Conservation (phyloP, 768 basidiomycete genomes). For the Psilocybe tampanensis region DNA sequence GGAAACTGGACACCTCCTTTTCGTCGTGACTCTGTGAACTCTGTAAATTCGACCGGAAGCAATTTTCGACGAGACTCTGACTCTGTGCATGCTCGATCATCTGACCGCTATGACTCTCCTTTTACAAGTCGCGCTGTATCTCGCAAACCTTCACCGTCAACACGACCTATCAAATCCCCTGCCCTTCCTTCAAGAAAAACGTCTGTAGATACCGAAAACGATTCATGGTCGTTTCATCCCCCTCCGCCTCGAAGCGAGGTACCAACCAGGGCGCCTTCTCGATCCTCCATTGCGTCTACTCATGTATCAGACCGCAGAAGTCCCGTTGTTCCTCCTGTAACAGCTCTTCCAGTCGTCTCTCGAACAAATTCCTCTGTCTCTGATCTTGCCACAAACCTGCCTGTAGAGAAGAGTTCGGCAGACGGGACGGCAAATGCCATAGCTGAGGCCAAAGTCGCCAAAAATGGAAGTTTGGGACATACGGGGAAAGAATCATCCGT, state of each 20-base stretch:
- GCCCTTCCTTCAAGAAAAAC: conserved; percentile 14
- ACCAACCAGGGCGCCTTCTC: conserved; percentile 44
- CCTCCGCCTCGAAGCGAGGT: conserved; percentile 12
- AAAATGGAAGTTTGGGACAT: conserved; percentile 3
- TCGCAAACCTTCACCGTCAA: conserved; percentile 30
- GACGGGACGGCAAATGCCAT: background rate
- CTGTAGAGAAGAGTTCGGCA: background rate
- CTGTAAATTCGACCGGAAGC: conserved; percentile 26
- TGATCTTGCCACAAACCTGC: background rate
- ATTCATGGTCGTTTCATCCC: conserved; percentile 21
- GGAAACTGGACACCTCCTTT: conserved; percentile 31
- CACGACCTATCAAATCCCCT: conserved; percentile 30
- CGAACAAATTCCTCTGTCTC: background rate
- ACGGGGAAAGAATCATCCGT: background rate
- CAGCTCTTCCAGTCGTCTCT: conserved; percentile 8
- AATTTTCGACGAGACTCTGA: conserved; percentile 28
- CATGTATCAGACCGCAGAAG: conserved; percentile 42
- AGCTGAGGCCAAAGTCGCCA: background rate
- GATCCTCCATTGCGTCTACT: conserved; percentile 61
- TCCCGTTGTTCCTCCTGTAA: conserved; percentile 15
- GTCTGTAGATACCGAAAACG: conserved; percentile 8
- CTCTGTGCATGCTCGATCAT: conserved; percentile 23
- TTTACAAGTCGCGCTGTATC: conserved; percentile 24
- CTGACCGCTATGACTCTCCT: conserved; percentile 28
- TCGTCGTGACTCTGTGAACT: conserved; percentile 27